phyloP scores from a whole-genome alignment of 2,329 filamentous ascomycete genomes.

The Aureobasidium sp. region DNA sequence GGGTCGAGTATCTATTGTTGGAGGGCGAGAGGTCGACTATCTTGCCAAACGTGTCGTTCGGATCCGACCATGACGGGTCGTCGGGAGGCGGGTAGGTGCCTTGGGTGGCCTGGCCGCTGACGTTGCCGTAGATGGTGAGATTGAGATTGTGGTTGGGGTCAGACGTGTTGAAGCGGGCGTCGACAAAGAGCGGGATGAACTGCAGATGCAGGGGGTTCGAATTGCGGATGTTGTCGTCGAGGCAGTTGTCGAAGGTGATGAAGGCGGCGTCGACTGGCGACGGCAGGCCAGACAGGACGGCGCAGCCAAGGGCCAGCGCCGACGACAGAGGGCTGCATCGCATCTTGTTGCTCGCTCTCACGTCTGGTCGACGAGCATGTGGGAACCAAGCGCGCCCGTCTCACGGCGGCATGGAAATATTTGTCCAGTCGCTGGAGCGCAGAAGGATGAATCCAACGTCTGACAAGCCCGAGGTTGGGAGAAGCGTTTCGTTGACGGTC shows the following conservation, averaged over 20 bases:
- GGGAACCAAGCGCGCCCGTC: not conserved
- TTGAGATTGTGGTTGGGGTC: slow-evolving; percentile 58
- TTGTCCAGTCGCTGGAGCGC: not conserved
- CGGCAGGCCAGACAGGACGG: slow-evolving; percentile 18
- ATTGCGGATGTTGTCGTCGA: slow-evolving; percentile 53
- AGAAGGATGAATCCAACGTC: not conserved
- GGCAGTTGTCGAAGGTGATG: slow-evolving; percentile 78
- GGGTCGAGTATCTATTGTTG: slow-evolving; percentile 61
- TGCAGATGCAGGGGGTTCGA: slow-evolving; percentile 59
- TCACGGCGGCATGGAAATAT: slow-evolving; percentile 9
- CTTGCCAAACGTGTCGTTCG: slow-evolving; percentile 62
- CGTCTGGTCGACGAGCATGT: slow-evolving; percentile 11
- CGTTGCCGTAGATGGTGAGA: slow-evolving; percentile 84
- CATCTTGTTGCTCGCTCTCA: not conserved
- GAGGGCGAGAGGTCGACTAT: slow-evolving; percentile 59
- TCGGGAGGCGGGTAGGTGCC: slow-evolving; percentile 53
- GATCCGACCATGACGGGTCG: slow-evolving; percentile 56
- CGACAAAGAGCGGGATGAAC: slow-evolving; percentile 68
- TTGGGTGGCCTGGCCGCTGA: slow-evolving; percentile 61
- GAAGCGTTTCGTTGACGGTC: not conserved
- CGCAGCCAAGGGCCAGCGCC: not conserved
- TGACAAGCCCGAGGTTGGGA: not conserved
- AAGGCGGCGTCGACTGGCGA: slow-evolving; percentile 50
- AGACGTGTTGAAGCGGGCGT: slow-evolving; percentile 63
- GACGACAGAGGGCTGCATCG: not conserved